Evolutionary conservation across 106 monocot genomes (phyloP).

Genomic region (Xerophyta viscosa): DNA sequence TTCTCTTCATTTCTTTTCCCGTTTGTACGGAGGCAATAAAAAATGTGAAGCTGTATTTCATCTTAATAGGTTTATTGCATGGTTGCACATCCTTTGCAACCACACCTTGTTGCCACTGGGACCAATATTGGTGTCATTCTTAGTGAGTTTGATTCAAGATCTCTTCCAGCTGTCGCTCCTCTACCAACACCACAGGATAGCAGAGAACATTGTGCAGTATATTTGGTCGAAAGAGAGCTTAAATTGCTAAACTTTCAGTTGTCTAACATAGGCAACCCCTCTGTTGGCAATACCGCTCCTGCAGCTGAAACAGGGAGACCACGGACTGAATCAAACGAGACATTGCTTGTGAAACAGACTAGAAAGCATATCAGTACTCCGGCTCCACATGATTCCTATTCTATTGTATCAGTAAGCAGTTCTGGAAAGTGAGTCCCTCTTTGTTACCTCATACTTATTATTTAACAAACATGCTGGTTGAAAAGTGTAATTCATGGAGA

Average conservation of each 20-base stretch:
- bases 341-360: constrained; percentile 71
- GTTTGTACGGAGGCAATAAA: too few species aligned
- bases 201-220: constrained; percentile 91
- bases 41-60: too few species aligned
- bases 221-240: constrained; percentile 96
- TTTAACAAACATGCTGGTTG: too few species aligned
- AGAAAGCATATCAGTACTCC: constrained; percentile 98
- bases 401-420: constrained; percentile 91
- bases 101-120: constrained; percentile 96
- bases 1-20: too few species aligned
- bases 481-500: too few species aligned
- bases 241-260: constrained; percentile 92
- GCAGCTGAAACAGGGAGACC: constrained; percentile 56
- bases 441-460: not conserved
- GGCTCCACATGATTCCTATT: constrained; percentile 98
- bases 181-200: constrained; percentile 72
- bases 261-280: constrained; percentile 65
- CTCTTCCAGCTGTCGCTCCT: constrained; percentile 85
- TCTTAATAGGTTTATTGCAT: constrained; percentile 88
- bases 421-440: constrained; percentile 86
- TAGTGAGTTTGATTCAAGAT: constrained; percentile 91
- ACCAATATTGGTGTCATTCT: constrained; percentile 95
- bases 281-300: constrained; percentile 52
- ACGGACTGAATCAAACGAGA: constrained; percentile 50
- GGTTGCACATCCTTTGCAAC: constrained; percentile 98